These are phyloP conservation scores for Dysphania ambrosioides DNA, from an alignment of 148 eudicot genomes.

Conservation along the genomic window DNA sequence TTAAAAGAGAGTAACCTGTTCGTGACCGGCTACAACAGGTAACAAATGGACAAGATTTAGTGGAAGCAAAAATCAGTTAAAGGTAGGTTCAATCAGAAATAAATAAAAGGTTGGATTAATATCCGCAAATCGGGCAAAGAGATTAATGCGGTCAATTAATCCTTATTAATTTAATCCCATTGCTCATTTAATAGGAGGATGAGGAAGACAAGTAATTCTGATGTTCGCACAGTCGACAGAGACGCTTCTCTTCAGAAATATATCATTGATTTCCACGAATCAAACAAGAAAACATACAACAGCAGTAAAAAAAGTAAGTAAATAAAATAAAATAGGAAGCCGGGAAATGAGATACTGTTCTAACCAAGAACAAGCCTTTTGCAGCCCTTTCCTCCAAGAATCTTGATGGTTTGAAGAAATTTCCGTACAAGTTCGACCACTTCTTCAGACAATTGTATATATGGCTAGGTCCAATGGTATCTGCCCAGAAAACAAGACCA, in stretches of 20 bases:
- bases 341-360: slow-evolving; percentile 16
- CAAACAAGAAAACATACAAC: not conserved
- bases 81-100: too few species aligned
- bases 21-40: too few species aligned
- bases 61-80: too few species aligned
- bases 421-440: slow-evolving; percentile 67
- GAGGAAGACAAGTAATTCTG: not conserved
- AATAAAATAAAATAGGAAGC: not conserved
- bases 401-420: slow-evolving; percentile 75
- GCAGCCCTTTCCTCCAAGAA: slow-evolving; percentile 88
- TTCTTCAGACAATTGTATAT: slow-evolving; percentile 67
- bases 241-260: not conserved
- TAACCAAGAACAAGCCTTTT: slow-evolving; percentile 74
- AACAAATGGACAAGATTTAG: too few species aligned
- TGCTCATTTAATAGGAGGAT: not conserved
- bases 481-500: slow-evolving; percentile 92
- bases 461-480: slow-evolving; percentile 64
- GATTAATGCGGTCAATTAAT: too few species aligned
- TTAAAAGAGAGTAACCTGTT: too few species aligned
- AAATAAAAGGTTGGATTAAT: too few species aligned
- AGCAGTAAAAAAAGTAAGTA: too few species aligned
- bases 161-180: too few species aligned
- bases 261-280: not conserved
- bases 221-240: not conserved
- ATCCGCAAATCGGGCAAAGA: too few species aligned